Base-by-base conservation (phyloP, 495 filamentous ascomycete genomes). In the Halenospora varia region DNA sequence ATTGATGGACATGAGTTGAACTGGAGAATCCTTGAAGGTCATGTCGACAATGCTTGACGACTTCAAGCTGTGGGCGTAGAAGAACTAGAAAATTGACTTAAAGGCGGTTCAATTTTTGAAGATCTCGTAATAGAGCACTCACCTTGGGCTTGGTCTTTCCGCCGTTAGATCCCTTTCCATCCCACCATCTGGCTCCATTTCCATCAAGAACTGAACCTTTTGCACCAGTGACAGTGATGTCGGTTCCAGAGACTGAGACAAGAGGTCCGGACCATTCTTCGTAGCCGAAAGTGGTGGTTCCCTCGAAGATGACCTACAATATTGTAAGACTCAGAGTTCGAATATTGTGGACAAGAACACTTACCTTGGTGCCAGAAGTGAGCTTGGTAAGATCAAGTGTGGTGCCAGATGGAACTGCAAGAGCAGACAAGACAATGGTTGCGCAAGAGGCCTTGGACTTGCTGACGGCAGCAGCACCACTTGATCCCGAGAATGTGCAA, bases 1-100 rank as follows among this genome's bases (percentile, higher is more conserved):
- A 66, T 81, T 76, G 53, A 88, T 79, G 57, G 73, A 78, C 64
- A 88, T 78, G 24, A 72, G 74, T 56, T 88, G 84, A 2, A 87
- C 81, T 0, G 84, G 85, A 23, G 80, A 76, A 66, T 88, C 85
- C 51, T 71, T 58, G 53, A 79, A 70, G 25, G 66, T 62, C 19
- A 79, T 22, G 19, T 65, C 68, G 15, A 63, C 65, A 50, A 79
- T 76, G 10, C 67, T 50, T 2, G 75, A 78, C 0, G 56, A 47
- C 13, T 24, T 53, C n/a, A 82, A 62, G 11, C 41, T 60, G 57
- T 78, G 75, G 15, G 72, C 78, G 48, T 66, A 67, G 68, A 81
- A 82, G 68, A 81, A 80, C 65, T n/a, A n/a, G n/a, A n/a, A n/a
- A n/a, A n/a, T n/a, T n/a, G n/a, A n/a, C n/a, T n/a, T n/a, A n/a